These are phyloP conservation scores for Serendipita sp. DNA, from an alignment of 768 basidiomycete genomes.

Conservation along the genomic window DNA sequence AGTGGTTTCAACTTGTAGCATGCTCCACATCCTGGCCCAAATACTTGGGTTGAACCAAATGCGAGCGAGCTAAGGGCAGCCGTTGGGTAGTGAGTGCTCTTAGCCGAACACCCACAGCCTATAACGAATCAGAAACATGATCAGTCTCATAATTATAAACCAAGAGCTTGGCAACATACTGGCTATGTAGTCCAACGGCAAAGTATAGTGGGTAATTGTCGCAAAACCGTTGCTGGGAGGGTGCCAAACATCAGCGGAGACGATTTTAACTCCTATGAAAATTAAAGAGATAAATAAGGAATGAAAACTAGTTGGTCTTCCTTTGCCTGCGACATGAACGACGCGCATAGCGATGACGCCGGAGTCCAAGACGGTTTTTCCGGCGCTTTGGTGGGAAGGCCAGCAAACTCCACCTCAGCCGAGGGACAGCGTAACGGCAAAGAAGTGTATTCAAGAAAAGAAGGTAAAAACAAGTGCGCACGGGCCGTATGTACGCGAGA, in stretches of 20 bases:
- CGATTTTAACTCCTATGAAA: neutral
- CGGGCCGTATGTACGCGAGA: neutral
- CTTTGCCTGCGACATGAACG: too few species aligned
- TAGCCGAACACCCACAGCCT: conserved; percentile 57
- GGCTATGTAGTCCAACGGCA: conserved; percentile 39
- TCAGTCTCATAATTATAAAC: neutral
- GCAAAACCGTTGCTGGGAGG: conserved; percentile 38
- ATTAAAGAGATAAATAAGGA: neutral
- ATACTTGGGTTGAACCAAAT: conserved; percentile 54
- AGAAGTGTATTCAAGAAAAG: neutral
- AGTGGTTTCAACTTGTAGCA: conserved; percentile 67
- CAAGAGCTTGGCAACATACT: conserved; percentile 5
- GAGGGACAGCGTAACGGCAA: neutral
- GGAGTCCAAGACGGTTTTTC: too few species aligned
- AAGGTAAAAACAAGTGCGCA: neutral
- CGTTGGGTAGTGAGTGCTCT: conserved; percentile 50
- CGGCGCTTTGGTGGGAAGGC: too few species aligned
- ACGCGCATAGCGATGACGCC: too few species aligned
- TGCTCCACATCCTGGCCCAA: conserved; percentile 24
- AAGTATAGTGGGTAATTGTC: conserved; percentile 60
- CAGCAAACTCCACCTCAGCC: too few species aligned
- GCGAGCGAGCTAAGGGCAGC: conserved; percentile 69
- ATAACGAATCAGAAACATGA: neutral
- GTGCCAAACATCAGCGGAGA: neutral
- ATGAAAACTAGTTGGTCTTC: neutral